Percentiles rank a stretch among this genome's conserved stretches.
Evolutionary conservation across 2,329 filamentous ascomycete genomes (phyloP).

Genomic region (Alternaria triticimaculans): DNA sequence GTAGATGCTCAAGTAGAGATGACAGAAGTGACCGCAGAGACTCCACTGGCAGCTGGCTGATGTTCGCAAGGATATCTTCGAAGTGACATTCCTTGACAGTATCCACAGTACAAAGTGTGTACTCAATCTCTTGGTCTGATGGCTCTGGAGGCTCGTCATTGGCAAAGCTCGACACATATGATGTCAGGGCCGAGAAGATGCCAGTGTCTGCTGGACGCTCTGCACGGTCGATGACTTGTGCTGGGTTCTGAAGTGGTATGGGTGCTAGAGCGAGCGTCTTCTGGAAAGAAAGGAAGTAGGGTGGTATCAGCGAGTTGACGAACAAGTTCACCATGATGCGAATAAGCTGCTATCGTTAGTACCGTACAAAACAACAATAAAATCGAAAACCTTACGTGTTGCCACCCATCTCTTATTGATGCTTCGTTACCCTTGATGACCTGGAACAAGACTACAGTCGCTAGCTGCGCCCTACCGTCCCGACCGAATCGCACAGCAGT

Average conservation of each 20-base stretch:
- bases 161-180: slow-evolving; percentile 97
- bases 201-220: slow-evolving; percentile 79
- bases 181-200: slow-evolving; percentile 92
- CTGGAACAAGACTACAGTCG: slow-evolving; percentile 92
- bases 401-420: slow-evolving; percentile 78
- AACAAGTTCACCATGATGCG: slow-evolving; percentile 96
- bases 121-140: slow-evolving; percentile 95
- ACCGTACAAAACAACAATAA: not conserved
- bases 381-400: slow-evolving; percentile 64
- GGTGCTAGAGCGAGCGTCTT: slow-evolving; percentile 73
- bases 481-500: slow-evolving; percentile 93
- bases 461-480: slow-evolving; percentile 91
- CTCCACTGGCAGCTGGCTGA: slow-evolving; percentile 70
- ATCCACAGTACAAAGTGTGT: slow-evolving; percentile 91
- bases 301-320: slow-evolving; percentile 88
- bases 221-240: slow-evolving; percentile 89
- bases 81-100: slow-evolving; percentile 91
- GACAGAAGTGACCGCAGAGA: slow-evolving; percentile 70
- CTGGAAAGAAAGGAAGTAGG: slow-evolving; percentile 73
- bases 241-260: slow-evolving; percentile 89
- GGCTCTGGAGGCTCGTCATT: slow-evolving; percentile 97
- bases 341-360: slow-evolving; percentile 69
- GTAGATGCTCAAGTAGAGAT: slow-evolving; percentile 80
- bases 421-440: slow-evolving; percentile 86
- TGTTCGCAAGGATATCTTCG: slow-evolving; percentile 80